Conservation (phyloP, 352 stramenopile species). For the Phytophthora pisi region DNA sequence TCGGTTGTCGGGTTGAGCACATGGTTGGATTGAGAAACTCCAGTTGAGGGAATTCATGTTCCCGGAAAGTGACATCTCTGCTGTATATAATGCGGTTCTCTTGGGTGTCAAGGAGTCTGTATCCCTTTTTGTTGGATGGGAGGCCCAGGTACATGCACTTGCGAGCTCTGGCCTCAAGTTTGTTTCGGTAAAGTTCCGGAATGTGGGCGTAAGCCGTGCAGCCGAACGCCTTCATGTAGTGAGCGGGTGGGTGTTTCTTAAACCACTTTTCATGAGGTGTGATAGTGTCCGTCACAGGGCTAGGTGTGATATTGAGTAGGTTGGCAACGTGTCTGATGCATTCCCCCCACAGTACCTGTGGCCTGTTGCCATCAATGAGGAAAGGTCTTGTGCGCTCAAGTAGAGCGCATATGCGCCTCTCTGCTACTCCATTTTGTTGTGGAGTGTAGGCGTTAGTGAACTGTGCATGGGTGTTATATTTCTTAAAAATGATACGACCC, state of each 20-base stretch:
- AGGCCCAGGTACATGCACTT: constrained; percentile 21
- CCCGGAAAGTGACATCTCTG: constrained; percentile 9
- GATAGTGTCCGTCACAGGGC: constrained; percentile 15
- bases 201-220: constrained; percentile 16
- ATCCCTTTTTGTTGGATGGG: constrained; percentile 20
- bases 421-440: constrained; percentile 33
- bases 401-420: constrained; percentile 29
- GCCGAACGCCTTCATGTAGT: constrained; percentile 20
- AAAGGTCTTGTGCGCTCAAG: constrained; percentile 20
- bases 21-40: constrained; percentile 3
- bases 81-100: constrained; percentile 24
- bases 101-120: constrained; percentile 11
- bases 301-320: constrained; percentile 20
- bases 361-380: constrained; percentile 25
- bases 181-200: constrained; percentile 11
- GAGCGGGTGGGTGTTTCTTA: constrained; percentile 5
- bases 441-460: constrained; percentile 32
- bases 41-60: constrained; percentile 6
- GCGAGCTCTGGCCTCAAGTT: constrained; percentile 3
- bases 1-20: neutral
- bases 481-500: constrained; percentile 21
- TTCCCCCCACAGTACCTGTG: neutral
- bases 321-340: constrained; percentile 8
- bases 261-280: constrained; percentile 24
- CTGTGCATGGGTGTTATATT: constrained; percentile 26